A percentile compares a stretch with the other conserved stretches of the same genome.
These are phyloP conservation scores for Phytopythium chamaehyphon DNA, from an alignment of 352 stramenopile species.

Conservation along the genomic window DNA sequence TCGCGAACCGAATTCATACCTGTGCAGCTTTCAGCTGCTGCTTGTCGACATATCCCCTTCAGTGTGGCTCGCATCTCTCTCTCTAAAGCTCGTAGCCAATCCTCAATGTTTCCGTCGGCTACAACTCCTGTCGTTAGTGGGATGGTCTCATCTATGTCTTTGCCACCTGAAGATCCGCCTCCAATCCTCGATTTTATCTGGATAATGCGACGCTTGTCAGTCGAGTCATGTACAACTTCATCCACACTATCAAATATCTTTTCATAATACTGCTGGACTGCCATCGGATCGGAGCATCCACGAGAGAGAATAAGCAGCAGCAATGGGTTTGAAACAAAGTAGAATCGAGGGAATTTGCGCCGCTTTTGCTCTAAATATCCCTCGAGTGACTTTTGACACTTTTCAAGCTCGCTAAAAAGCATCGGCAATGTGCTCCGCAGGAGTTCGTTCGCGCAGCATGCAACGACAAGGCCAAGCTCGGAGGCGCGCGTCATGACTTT, in stretches of 20 bases:
- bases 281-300: constrained; percentile 62
- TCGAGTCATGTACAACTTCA: constrained; percentile 67
- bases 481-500: constrained; percentile 86
- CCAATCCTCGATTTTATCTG: constrained; percentile 72
- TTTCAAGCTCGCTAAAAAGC: constrained; percentile 87
- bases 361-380: constrained; percentile 91
- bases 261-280: constrained; percentile 85
- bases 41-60: constrained; percentile 58
- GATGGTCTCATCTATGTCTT: constrained; percentile 72
- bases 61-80: constrained; percentile 67
- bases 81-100: constrained; percentile 72
- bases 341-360: constrained; percentile 90
- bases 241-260: constrained; percentile 85
- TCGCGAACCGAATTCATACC: constrained; percentile 40
- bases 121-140: constrained; percentile 43
- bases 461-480: constrained; percentile 76
- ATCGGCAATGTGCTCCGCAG: constrained; percentile 82
- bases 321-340: constrained; percentile 91
- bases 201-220: constrained; percentile 60
- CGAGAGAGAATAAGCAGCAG: constrained; percentile 87
- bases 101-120: constrained; percentile 79
- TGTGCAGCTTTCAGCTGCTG: constrained; percentile 43
- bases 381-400: constrained; percentile 90
- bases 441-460: constrained; percentile 80
- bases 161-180: not conserved